Percentiles rank a stretch among this genome's conserved stretches.
Conservation (phyloP, 345 rosid genomes). For the Hibiscus trionum region DNA sequence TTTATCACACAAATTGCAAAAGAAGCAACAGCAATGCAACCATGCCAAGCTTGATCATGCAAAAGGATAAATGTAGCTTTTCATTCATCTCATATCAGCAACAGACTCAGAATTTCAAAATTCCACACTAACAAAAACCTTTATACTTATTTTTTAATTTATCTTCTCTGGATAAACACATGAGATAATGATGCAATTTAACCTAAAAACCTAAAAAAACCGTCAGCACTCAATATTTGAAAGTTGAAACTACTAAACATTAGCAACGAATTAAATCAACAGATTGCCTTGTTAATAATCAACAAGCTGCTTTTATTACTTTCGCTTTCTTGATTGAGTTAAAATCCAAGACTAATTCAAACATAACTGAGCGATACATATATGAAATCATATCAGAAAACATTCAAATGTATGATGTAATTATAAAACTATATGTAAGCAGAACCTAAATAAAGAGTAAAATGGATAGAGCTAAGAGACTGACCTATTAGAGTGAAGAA, state of each 20-base stretch:
- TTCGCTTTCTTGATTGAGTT: neutral
- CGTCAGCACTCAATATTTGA: neutral
- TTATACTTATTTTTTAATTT: too few relatives aligned
- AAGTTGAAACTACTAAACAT: neutral
- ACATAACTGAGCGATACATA: neutral
- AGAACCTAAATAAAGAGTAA: too few relatives aligned
- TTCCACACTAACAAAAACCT: neutral
- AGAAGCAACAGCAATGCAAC: neutral
- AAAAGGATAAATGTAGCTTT: neutral
- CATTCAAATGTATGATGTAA: neutral
- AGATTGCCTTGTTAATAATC: neutral
- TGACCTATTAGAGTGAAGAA: conserved; percentile 14
- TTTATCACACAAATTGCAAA: neutral
- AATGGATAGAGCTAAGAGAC: too few relatives aligned
- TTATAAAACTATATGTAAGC: neutral
- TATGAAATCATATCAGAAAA: neutral
- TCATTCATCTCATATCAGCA: neutral
- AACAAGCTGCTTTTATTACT: neutral
- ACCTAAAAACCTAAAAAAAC: neutral
- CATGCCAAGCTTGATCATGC: neutral
- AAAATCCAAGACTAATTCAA: neutral
- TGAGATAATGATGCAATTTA: too few relatives aligned
- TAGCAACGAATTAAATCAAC: neutral
- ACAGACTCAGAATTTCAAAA: neutral
- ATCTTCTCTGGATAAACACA: too few relatives aligned